Percentiles rank a stretch among this genome's conserved stretches.
Conservation (phyloP, 169 alveolate species). For the Plasmodium ovale region DNA sequence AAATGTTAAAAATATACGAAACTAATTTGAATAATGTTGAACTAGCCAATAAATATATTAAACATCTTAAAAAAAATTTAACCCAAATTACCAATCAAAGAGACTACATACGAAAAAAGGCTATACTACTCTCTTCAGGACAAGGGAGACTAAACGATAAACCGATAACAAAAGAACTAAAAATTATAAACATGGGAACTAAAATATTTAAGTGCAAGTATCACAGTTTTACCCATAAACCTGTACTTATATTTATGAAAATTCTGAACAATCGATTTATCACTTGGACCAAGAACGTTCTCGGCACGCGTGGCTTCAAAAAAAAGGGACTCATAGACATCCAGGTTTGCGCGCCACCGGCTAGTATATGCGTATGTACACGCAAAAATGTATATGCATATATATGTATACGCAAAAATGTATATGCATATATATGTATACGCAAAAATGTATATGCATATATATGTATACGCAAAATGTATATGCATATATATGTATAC, state of each 20-base stretch:
- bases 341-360: no score
- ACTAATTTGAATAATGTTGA: slow-evolving; percentile 51
- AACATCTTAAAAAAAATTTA: slow-evolving; percentile 27
- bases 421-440: background rate
- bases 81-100: background rate
- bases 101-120: slow-evolving; percentile 11
- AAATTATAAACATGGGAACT: slow-evolving; percentile 40
- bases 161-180: slow-evolving; percentile 33
- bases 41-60: slow-evolving; percentile 47
- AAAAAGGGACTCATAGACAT: slow-evolving; percentile 48
- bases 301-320: slow-evolving; percentile 17
- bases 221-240: slow-evolving; percentile 43
- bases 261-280: slow-evolving; percentile 30
- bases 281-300: slow-evolving; percentile 40
- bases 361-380: no score
- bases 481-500: background rate
- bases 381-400: background rate
- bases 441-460: background rate
- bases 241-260: slow-evolving; percentile 49
- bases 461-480: background rate
- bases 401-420: background rate
- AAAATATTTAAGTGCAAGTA: slow-evolving; percentile 44
- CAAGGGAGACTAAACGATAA: slow-evolving; percentile 60
- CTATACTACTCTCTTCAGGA: slow-evolving; percentile 28
- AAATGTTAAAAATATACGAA: slow-evolving; percentile 55